Evolutionary conservation across 2,329 filamentous ascomycete species (phyloP).

Genomic region (Diplocarpon rosae): DNA sequence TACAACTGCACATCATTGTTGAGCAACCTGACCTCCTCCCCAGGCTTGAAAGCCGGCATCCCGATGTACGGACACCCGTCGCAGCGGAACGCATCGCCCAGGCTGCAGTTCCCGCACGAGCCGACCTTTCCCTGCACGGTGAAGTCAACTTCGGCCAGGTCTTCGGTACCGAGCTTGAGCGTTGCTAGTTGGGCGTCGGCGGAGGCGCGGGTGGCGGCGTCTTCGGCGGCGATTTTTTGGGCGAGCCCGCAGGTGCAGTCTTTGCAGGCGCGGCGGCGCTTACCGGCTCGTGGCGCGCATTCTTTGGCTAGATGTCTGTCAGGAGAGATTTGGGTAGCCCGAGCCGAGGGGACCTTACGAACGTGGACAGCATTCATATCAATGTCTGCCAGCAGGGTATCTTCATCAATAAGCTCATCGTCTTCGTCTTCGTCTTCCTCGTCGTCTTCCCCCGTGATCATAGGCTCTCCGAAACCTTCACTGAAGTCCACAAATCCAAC

Average conservation of each 20-base stretch:
- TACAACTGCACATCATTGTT: slow-evolving; percentile 80
- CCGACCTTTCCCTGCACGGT: slow-evolving; percentile 96
- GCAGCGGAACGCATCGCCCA: slow-evolving; percentile 82
- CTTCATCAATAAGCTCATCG: slow-evolving; percentile 86
- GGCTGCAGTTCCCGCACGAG: slow-evolving; percentile 84
- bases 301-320: slow-evolving; percentile 51
- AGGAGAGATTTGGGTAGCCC: slow-evolving; percentile 2
- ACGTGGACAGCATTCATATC: slow-evolving; percentile 72
- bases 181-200: slow-evolving; percentile 55
- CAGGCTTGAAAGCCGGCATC: slow-evolving; percentile 90
- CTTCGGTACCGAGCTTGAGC: slow-evolving; percentile 62
- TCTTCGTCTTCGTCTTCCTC: slow-evolving; percentile 38
- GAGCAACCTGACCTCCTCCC: slow-evolving; percentile 81
- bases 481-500: slow-evolving; percentile 60
- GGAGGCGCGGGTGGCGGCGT: slow-evolving; percentile 51
- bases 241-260: slow-evolving; percentile 95
- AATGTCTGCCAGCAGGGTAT: slow-evolving; percentile 73
- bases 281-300: slow-evolving; percentile 77
- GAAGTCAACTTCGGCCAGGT: slow-evolving; percentile 87
- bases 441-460: slow-evolving; percentile 36
- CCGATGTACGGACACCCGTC: slow-evolving; percentile 74
- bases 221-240: slow-evolving; percentile 76
- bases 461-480: slow-evolving; percentile 48
- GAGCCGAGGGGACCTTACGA: slow-evolving; percentile 45
- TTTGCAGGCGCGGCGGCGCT: slow-evolving; percentile 89